Percentiles rank a stretch among this genome's conserved stretches.
These are phyloP conservation scores for Antrodiella citrinella DNA, from an alignment of 768 basidiomycete genomes.

Conservation along the genomic window DNA sequence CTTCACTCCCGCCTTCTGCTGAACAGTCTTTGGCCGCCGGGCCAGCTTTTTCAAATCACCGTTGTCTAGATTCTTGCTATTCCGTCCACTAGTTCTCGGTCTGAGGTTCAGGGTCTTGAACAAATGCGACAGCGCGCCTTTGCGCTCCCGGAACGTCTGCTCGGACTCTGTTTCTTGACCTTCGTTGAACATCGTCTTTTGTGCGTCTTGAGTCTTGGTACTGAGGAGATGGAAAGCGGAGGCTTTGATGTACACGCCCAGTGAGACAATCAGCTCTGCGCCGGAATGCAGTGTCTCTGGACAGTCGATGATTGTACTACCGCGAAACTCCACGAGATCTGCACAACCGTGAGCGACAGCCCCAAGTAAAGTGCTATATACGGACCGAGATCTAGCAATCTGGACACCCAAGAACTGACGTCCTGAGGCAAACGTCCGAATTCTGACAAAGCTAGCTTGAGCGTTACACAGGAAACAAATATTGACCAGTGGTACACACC, in stretches of 20 bases:
- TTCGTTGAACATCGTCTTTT: conserved; percentile 54
- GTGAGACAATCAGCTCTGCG: conserved; percentile 66
- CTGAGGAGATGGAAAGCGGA: conserved; percentile 55
- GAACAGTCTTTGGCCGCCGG: conserved; percentile 23
- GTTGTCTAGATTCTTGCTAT: conserved; percentile 27
- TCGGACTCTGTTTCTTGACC: conserved; percentile 77
- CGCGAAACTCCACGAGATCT: conserved; percentile 63
- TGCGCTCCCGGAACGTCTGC: conserved; percentile 71
- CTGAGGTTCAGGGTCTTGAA: conserved; percentile 69
- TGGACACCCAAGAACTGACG: conserved; percentile 64
- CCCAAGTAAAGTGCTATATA: conserved; percentile 3
- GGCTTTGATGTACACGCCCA: conserved; percentile 61
- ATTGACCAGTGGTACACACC: conserved; percentile 32
- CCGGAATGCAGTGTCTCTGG: conserved; percentile 66
- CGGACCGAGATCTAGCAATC: conserved; percentile 63
- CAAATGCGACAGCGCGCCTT: conserved; percentile 60
- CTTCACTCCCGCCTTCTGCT: conserved; percentile 23
- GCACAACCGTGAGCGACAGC: background rate
- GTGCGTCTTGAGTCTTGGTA: conserved; percentile 23
- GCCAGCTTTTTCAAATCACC: conserved; percentile 33
- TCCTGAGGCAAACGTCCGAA: conserved; percentile 72
- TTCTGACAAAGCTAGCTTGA: conserved; percentile 34
- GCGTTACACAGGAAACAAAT: background rate
- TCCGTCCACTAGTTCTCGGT: conserved; percentile 28
- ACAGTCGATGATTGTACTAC: conserved; percentile 71